Percentiles rank a stretch among this genome's conserved stretches.
These are phyloP conservation scores for Leucosporidium yakuticum DNA, from an alignment of 768 basidiomycete species.

Conservation along the genomic window DNA sequence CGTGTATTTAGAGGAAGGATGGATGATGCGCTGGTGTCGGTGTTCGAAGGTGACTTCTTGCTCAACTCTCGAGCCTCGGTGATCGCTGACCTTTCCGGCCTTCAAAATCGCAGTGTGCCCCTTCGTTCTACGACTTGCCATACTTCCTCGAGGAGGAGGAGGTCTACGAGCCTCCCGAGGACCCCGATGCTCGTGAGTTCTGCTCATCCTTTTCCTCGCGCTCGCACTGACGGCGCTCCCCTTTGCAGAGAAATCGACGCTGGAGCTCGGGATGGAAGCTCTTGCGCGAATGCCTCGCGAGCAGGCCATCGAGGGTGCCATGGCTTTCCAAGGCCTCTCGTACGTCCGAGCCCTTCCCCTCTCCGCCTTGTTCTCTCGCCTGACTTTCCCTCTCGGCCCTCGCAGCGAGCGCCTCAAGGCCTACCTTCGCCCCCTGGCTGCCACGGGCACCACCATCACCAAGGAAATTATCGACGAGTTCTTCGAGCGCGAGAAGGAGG, in stretches of 20 bases:
- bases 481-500: constrained; percentile 29
- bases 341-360: neutral
- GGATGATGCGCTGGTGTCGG: constrained; percentile 31
- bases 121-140: constrained; percentile 18
- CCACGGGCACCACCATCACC: constrained; percentile 25
- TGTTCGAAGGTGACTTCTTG: constrained; percentile 30
- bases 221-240: too few species aligned
- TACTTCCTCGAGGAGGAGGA: constrained; percentile 37
- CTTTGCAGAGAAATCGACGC: constrained; percentile 26
- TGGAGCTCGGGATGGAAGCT: constrained; percentile 37
- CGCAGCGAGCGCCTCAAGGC: constrained; percentile 32
- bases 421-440: constrained; percentile 34
- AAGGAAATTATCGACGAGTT: constrained; percentile 34
- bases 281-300: constrained; percentile 32
- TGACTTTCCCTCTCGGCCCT: too few species aligned
- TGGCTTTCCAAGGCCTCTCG: constrained; percentile 28
- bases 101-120: constrained; percentile 27
- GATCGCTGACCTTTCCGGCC: neutral
- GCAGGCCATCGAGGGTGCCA: constrained; percentile 33
- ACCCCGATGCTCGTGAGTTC: constrained; percentile 31
- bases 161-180: constrained; percentile 35
- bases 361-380: neutral
- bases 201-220: neutral
- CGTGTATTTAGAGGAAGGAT: constrained; percentile 35
- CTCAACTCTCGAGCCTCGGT: neutral